Evolutionary conservation across 2,329 filamentous ascomycete species (phyloP).

Genomic region (Ascochyta rabiei): DNA sequence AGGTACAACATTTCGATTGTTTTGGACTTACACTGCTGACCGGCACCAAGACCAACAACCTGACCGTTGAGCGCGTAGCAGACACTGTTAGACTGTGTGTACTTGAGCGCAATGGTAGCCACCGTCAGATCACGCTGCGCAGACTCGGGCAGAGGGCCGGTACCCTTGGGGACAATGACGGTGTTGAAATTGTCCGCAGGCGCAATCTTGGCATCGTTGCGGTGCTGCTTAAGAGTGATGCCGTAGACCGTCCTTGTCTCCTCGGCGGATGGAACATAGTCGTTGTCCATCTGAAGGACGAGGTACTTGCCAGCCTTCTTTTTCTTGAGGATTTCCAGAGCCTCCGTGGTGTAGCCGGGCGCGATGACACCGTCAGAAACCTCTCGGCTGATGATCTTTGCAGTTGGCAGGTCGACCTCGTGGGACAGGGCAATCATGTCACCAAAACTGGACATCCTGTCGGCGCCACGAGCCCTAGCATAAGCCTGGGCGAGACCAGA

Average conservation of each 20-base stretch:
- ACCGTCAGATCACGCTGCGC: constrained; percentile 90
- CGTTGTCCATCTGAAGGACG: constrained; percentile 90
- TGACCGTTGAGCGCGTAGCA: constrained; percentile 96
- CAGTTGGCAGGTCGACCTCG: constrained; percentile 87
- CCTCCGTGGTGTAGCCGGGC: constrained; percentile 81
- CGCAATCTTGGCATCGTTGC: constrained; percentile 87
- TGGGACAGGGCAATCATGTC: constrained; percentile 95
- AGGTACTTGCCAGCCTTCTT: constrained; percentile 99
- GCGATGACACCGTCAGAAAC: constrained; percentile 97
- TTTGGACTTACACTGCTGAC: constrained; percentile 73
- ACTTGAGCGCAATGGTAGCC: constrained; percentile 96
- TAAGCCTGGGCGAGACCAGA: constrained; percentile 93
- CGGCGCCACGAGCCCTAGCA: constrained; percentile 90
- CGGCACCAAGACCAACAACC: constrained; percentile 90
- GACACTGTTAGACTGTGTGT: constrained; percentile 97
- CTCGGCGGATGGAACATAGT: constrained; percentile 74
- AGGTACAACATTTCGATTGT: neutral
- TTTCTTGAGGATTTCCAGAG: constrained; percentile 89
- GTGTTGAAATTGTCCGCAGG: constrained; percentile 81
- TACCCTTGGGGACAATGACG: constrained; percentile 85
- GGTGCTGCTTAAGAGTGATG: constrained; percentile 84
- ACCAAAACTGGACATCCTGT: constrained; percentile 98
- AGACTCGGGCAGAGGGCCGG: constrained; percentile 72
- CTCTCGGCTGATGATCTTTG: constrained; percentile 97
- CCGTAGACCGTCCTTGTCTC: constrained; percentile 92